These are phyloP conservation scores for Aspergillus felis DNA, from an alignment of 2,329 filamentous ascomycete genomes.

Conservation along the genomic window DNA sequence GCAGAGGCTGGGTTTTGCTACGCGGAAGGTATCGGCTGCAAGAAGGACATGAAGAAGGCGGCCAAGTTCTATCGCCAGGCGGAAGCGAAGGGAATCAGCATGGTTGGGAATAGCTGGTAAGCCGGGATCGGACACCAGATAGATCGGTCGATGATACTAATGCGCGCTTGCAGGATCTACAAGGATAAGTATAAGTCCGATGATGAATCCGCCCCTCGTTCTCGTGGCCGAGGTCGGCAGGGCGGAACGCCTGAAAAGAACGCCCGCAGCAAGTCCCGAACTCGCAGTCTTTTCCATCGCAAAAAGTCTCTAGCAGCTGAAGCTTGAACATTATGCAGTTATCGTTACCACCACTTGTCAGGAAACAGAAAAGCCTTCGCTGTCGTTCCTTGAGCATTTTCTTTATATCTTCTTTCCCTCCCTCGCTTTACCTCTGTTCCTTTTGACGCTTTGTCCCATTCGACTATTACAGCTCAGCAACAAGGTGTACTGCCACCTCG, in stretches of 20 bases:
- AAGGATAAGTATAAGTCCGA: conserved; percentile 86
- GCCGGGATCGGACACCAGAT: not conserved
- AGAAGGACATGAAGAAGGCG: conserved; percentile 93
- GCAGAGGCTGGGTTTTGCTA: conserved; percentile 96
- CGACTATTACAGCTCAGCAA: not conserved
- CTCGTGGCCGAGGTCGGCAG: conserved; percentile 28
- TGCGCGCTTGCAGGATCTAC: conserved; percentile 69
- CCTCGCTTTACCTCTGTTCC: conserved; percentile 4
- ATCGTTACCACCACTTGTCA: conserved; percentile 17
- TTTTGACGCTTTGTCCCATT: not conserved
- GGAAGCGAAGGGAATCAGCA: conserved; percentile 89
- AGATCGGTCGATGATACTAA: conserved; percentile 7
- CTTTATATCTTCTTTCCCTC: conserved; percentile 1
- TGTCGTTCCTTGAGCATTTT: conserved; percentile 18
- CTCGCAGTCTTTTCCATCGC: conserved; percentile 67
- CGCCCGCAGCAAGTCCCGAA: conserved; percentile 69
- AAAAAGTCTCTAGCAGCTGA: conserved; percentile 44
- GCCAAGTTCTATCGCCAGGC: conserved; percentile 87
- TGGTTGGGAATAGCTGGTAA: conserved; percentile 97
- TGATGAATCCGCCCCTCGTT: conserved; percentile 42
- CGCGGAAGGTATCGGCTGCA: conserved; percentile 85
- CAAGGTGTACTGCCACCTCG: not conserved
- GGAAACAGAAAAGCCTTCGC: not conserved
- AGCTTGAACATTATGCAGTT: conserved; percentile 11
- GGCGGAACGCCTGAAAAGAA: conserved; percentile 58